These are phyloP conservation scores for Pisolithus albus DNA, from an alignment of 768 basidiomycete genomes.

Conservation along the genomic window DNA sequence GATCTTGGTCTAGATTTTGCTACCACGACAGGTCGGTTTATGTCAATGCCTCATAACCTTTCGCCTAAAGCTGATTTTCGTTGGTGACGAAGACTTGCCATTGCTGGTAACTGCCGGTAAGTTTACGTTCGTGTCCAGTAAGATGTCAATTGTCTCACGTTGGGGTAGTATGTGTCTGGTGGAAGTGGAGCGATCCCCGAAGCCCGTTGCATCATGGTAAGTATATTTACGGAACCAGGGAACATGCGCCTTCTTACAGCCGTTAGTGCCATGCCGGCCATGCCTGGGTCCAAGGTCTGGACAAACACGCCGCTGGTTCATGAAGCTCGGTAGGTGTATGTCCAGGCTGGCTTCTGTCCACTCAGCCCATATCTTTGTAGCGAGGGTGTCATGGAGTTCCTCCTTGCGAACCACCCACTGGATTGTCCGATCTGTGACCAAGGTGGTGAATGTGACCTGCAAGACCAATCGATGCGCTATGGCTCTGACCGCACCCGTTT, in stretches of 20 bases:
- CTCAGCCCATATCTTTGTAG: constrained; percentile 32
- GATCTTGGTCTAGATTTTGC: constrained; percentile 50
- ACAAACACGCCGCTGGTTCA: constrained; percentile 90
- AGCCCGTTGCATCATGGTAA: constrained; percentile 91
- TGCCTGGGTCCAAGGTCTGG: constrained; percentile 88
- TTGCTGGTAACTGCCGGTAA: constrained; percentile 95
- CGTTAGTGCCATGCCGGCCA: constrained; percentile 90
- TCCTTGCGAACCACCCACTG: constrained; percentile 94
- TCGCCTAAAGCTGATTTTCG: constrained; percentile 1
- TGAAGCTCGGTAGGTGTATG: constrained; percentile 61
- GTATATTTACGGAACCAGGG: constrained; percentile 9
- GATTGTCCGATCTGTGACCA: constrained; percentile 99
- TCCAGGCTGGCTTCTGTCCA: background rate
- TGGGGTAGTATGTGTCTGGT: constrained; percentile 88
- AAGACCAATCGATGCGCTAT: constrained; percentile 99
- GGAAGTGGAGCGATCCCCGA: constrained; percentile 92
- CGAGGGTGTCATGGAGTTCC: constrained; percentile 98
- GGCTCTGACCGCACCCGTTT: constrained; percentile 96
- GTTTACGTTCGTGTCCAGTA: constrained; percentile 19
- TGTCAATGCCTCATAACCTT: background rate
- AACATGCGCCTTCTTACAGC: background rate
- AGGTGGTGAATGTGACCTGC: constrained; percentile 97
- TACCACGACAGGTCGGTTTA: constrained; percentile 71
- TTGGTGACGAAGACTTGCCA: constrained; percentile 59
- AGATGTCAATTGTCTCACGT: constrained; percentile 1